Conservation (phyloP, 202 grass and related monocot species). For the Panicum hallii region DNA sequence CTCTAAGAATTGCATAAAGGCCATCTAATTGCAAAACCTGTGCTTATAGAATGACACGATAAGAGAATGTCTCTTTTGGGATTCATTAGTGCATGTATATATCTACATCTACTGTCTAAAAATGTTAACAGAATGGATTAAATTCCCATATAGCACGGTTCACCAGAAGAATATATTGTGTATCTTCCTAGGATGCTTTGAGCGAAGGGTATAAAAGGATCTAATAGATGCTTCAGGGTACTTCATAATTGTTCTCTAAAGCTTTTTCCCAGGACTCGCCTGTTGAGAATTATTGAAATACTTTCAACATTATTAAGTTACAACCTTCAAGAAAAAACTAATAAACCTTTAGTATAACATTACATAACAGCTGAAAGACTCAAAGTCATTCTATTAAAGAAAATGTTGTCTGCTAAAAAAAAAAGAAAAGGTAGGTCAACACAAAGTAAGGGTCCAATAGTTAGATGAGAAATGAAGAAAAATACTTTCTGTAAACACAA, state of each 20-base stretch:
- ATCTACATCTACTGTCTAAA: no score
- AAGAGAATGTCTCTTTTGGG: neutral
- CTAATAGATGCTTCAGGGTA: neutral
- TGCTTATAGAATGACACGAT: neutral
- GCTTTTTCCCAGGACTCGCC: neutral
- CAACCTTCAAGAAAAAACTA: constrained; percentile 18
- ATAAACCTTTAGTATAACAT: no score
- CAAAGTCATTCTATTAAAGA: neutral
- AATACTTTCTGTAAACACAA: constrained; percentile 87
- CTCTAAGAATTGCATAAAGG: constrained; percentile 20
- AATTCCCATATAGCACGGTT: constrained; percentile 5
- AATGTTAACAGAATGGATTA: neutral
- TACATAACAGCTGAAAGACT: no score
- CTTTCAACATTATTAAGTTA: neutral
- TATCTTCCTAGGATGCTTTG: neutral
- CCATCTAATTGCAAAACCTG: neutral
- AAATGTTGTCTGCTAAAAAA: neutral
- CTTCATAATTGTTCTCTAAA: neutral
- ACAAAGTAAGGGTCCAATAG: constrained; percentile 21
- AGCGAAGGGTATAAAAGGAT: neutral
- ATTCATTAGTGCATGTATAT: no score
- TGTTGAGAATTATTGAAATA: constrained; percentile 11
- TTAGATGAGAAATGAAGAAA: constrained; percentile 49
- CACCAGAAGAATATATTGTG: neutral
- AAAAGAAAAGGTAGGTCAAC: neutral